These are phyloP conservation scores for Aureobasidium musti DNA, from an alignment of 2,329 filamentous ascomycete species.

Conservation along the genomic window DNA sequence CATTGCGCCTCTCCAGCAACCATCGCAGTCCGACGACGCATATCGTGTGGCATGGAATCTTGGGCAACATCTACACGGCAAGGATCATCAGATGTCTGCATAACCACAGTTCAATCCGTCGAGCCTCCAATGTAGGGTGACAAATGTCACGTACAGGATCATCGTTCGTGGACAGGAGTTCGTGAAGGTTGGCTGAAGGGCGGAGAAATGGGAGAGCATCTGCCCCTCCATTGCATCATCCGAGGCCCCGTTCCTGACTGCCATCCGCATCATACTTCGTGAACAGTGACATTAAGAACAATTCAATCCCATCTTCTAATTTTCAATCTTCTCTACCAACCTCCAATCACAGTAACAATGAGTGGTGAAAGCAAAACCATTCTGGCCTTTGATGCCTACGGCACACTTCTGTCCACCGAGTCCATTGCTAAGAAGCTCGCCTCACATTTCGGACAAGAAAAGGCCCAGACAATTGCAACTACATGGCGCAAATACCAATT, in stretches of 20 bases:
- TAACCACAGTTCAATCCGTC: not conserved
- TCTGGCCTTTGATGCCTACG: constrained; percentile 75
- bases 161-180: not conserved
- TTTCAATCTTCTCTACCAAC: not conserved
- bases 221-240: constrained; percentile 22
- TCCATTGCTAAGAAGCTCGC: constrained; percentile 65
- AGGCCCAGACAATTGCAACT: constrained; percentile 58
- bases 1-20: not conserved
- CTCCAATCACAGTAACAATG: not conserved
- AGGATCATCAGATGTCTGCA: no score
- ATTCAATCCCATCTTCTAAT: not conserved
- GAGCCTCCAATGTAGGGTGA: not conserved
- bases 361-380: constrained; percentile 43
- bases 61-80: not conserved
- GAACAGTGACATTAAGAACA: not conserved
- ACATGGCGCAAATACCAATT: constrained; percentile 70
- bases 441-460: constrained; percentile 59
- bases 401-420: constrained; percentile 70
- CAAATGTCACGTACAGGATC: not conserved
- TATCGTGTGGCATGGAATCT: not conserved
- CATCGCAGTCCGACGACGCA: not conserved
- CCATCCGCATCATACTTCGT: not conserved
- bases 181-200: not conserved
- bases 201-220: constrained; percentile 17
- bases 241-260: constrained; percentile 20